Evolutionary conservation across 352 stramenopile genomes (phyloP).

Genomic region (Pythium angustatum): DNA sequence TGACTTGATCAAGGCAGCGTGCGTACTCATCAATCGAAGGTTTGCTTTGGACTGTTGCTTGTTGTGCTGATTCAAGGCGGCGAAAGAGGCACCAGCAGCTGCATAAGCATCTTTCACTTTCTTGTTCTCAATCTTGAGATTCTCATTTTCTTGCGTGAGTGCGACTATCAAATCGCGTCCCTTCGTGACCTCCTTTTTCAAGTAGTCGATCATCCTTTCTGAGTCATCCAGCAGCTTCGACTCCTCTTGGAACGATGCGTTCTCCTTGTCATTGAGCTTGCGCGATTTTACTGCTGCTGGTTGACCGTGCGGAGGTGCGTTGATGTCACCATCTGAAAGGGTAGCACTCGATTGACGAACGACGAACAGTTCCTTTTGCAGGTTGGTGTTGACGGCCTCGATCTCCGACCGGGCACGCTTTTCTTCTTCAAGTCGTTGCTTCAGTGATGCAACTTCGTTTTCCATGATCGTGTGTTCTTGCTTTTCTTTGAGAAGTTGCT

Average conservation of each 20-base stretch:
- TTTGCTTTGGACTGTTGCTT: constrained; percentile 94
- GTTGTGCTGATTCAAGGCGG: constrained; percentile 92
- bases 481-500: constrained; percentile 52
- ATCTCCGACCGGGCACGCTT: constrained; percentile 71
- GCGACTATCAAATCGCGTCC: constrained; percentile 64
- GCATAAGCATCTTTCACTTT: constrained; percentile 93
- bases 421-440: constrained; percentile 77
- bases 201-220: constrained; percentile 83
- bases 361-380: constrained; percentile 69
- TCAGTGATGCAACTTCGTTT: constrained; percentile 70
- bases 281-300: constrained; percentile 19
- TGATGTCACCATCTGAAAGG: constrained; percentile 49
- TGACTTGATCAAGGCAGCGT: constrained; percentile 83
- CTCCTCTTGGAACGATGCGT: constrained; percentile 39
- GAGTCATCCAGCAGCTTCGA: constrained; percentile 79
- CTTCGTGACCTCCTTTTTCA: constrained; percentile 80
- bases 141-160: constrained; percentile 75
- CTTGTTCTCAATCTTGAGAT: constrained; percentile 86
- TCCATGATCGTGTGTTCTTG: constrained; percentile 78
- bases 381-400: constrained; percentile 68
- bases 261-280: constrained; percentile 40
- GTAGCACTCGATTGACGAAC: constrained; percentile 54
- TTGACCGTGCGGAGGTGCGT: constrained; percentile 27
- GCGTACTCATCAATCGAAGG: constrained; percentile 86
- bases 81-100: constrained; percentile 90